These are phyloP conservation scores for Suillus subalutaceus DNA, from an alignment of 768 basidiomycete genomes.

Conservation along the genomic window DNA sequence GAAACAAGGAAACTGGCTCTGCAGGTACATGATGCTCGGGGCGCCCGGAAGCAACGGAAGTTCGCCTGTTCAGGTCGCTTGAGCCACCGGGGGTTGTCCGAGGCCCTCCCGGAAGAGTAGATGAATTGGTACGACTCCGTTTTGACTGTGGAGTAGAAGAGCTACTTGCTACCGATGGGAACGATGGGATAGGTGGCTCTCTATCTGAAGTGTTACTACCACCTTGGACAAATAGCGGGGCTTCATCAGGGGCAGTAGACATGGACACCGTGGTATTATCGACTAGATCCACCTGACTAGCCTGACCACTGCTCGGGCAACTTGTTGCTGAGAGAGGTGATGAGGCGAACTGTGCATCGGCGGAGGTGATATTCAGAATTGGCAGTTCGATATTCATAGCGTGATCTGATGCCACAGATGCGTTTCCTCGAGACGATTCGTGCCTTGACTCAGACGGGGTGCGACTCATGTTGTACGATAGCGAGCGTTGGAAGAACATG, in stretches of 20 bases:
- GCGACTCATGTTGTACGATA: background rate
- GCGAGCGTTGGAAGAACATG: background rate
- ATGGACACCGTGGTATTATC: background rate
- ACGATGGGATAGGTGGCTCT: background rate
- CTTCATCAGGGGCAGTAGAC: background rate
- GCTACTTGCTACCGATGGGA: background rate
- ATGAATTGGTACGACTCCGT: background rate
- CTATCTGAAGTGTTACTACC: background rate
- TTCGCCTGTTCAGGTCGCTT: background rate
- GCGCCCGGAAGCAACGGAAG: background rate
- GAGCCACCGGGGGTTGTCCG: background rate
- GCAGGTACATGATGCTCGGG: background rate
- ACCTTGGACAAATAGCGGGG: background rate
- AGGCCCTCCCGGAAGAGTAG: too few relatives aligned
- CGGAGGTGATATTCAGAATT: background rate
- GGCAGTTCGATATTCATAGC: background rate
- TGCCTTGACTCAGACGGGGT: background rate
- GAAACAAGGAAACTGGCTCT: constrained; percentile 15
- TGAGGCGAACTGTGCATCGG: background rate
- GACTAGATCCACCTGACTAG: background rate
- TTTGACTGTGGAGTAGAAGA: background rate
- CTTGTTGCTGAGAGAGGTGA: background rate
- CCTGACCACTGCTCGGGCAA: background rate
- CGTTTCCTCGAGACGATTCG: background rate
- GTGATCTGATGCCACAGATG: background rate